phyloP scores from a whole-genome alignment of 768 basidiomycete species.

The Leccinum fibrillosum region DNA sequence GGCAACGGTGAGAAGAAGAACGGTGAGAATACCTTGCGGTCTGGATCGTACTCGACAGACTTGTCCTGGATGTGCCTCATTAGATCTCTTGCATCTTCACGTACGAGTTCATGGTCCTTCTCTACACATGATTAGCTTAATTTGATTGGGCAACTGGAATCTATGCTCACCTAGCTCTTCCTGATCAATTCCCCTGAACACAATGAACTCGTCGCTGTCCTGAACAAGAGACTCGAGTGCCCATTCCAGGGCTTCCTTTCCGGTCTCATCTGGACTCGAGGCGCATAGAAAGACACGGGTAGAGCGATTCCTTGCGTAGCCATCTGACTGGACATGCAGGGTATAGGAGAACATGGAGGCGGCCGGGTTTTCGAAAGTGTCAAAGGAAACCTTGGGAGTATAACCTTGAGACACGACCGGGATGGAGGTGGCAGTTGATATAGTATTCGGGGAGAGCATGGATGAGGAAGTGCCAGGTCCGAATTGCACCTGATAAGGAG shows the following conservation, averaged over 20 bases:
- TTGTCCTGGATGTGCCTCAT: slow-evolving; percentile 79
- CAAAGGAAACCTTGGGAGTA: slow-evolving; percentile 65
- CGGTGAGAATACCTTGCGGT: slow-evolving; percentile 56
- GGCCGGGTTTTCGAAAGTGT: slow-evolving; percentile 80
- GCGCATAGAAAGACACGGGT: slow-evolving; percentile 92
- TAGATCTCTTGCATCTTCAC: slow-evolving; percentile 84
- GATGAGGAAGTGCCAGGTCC: slow-evolving; percentile 12
- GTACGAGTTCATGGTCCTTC: slow-evolving; percentile 70
- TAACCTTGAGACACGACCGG: slow-evolving; percentile 31
- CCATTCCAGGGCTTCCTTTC: slow-evolving; percentile 89
- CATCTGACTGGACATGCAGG: slow-evolving; percentile 78
- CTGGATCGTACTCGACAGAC: slow-evolving; percentile 71
- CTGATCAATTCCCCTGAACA: slow-evolving; percentile 86
- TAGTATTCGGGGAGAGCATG: slow-evolving; percentile 16
- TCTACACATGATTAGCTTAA: slow-evolving; percentile 36
- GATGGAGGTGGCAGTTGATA: slow-evolving; percentile 10
- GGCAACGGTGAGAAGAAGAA: not conserved
- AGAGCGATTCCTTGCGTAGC: slow-evolving; percentile 68
- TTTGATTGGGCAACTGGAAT: not conserved
- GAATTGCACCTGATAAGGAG: slow-evolving; percentile 14
- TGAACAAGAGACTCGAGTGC: slow-evolving; percentile 78
- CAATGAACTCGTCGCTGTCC: slow-evolving; percentile 90
- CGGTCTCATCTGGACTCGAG: slow-evolving; percentile 84
- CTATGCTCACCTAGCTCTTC: slow-evolving; percentile 67
- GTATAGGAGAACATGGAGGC: slow-evolving; percentile 89